Percentiles rank a stretch among this genome's conserved stretches.
Evolutionary conservation across 495 filamentous ascomycete genomes (phyloP).

Genomic region (Penicillium macrosclerotiorum): DNA sequence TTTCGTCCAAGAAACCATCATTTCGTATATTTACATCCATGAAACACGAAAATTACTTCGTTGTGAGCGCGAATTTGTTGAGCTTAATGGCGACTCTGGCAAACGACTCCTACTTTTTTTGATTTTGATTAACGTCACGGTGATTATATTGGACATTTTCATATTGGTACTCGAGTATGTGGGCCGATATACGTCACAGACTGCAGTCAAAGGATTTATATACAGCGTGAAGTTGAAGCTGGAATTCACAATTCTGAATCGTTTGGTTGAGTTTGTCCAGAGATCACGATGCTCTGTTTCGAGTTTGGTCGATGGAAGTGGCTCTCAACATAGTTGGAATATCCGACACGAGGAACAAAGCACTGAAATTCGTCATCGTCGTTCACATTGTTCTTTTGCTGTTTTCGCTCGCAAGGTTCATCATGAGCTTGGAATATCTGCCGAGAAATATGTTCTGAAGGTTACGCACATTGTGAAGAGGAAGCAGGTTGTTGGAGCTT

Average conservation of each 20-base stretch:
- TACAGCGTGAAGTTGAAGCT: constrained; percentile 54
- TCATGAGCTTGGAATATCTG: no score
- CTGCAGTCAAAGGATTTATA: constrained; percentile 38
- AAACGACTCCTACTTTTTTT: constrained; percentile 39
- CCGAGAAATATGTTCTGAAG: no score
- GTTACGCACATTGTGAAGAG: no score
- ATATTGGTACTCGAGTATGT: constrained; percentile 36
- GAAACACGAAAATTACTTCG: constrained; percentile 36
- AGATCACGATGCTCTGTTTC: constrained; percentile 5
- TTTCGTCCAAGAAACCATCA: constrained; percentile 44
- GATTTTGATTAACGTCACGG: constrained; percentile 41
- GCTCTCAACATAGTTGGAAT: no score
- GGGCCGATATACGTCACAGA: constrained; percentile 37
- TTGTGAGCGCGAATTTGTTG: constrained; percentile 25
- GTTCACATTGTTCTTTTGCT: no score
- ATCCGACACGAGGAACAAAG: no score
- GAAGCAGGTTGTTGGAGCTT: no score
- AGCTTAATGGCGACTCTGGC: constrained; percentile 25
- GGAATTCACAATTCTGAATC: constrained; percentile 52
- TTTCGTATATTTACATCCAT: constrained; percentile 50
- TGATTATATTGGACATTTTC: constrained; percentile 36
- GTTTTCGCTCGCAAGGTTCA: no score
- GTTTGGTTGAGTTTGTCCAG: constrained; percentile 30
- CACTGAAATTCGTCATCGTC: no score
- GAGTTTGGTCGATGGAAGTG: no score